These are phyloP conservation scores for Sarocladium oryzae DNA, from an alignment of 2,329 filamentous ascomycete genomes.

Conservation along the genomic window DNA sequence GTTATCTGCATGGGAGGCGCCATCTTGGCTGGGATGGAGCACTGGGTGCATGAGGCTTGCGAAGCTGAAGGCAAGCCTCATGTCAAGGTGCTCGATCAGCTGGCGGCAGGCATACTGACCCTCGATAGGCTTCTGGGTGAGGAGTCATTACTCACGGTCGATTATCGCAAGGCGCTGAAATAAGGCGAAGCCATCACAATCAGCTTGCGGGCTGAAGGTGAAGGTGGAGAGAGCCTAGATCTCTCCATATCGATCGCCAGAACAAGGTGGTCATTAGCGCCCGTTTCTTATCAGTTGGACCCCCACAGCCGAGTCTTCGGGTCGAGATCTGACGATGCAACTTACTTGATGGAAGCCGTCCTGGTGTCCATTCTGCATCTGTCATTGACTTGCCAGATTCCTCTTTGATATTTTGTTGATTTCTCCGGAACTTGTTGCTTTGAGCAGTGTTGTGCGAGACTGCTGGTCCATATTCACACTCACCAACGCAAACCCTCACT, in stretches of 20 bases:
- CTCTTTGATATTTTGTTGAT: background rate
- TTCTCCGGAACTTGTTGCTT: background rate
- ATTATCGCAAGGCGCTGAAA: conserved; percentile 11
- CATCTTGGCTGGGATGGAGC: conserved; percentile 12
- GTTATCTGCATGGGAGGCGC: conserved; percentile 13
- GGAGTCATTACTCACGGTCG: conserved; percentile 9
- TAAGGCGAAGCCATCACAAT: background rate
- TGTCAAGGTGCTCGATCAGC: conserved; percentile 12
- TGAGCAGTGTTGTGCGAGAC: background rate
- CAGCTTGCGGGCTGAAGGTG: background rate
- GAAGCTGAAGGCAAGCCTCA: conserved; percentile 5
- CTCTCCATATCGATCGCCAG: background rate
- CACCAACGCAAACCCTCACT: background rate
- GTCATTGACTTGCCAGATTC: too few relatives aligned
- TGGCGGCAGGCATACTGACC: conserved; percentile 12
- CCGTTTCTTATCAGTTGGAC: conserved; percentile 1
- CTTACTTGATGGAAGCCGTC: background rate
- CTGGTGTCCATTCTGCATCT: background rate
- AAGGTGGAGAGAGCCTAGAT: background rate
- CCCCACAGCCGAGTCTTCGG: background rate
- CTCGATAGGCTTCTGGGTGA: conserved; percentile 10
- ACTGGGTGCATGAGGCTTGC: conserved; percentile 13
- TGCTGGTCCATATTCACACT: background rate
- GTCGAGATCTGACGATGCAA: background rate
- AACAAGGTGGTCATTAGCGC: background rate